Evolutionary conservation across 2,329 filamentous ascomycete genomes (phyloP).

Genomic region (Verticillium tricorpus): DNA sequence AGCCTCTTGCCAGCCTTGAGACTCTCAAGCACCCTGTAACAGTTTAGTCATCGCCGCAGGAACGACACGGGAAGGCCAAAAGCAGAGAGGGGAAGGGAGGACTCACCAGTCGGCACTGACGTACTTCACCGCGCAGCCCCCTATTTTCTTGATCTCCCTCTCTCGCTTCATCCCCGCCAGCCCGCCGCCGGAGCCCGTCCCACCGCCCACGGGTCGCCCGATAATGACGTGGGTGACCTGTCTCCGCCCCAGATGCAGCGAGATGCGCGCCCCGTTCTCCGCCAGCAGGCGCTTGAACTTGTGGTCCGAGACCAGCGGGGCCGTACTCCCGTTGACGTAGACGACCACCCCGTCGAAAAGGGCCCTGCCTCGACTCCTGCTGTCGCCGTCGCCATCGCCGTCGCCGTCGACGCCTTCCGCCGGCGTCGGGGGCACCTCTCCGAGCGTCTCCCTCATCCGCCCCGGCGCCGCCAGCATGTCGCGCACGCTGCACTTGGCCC

Average conservation of each 20-base stretch:
- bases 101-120: slow-evolving; percentile 75
- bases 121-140: slow-evolving; percentile 70
- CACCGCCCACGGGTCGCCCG: slow-evolving; percentile 49
- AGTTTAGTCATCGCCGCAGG: neutral
- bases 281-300: slow-evolving; percentile 74
- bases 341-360: slow-evolving; percentile 71
- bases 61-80: neutral
- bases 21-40: slow-evolving; percentile 71
- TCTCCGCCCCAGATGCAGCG: slow-evolving; percentile 65
- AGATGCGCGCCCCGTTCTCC: slow-evolving; percentile 67
- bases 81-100: neutral
- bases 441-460: slow-evolving; percentile 27
- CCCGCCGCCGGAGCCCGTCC: slow-evolving; percentile 64
- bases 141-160: slow-evolving; percentile 65
- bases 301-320: slow-evolving; percentile 78
- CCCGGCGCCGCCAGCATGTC: slow-evolving; percentile 50
- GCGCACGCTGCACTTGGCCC: slow-evolving; percentile 39
- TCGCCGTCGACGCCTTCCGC: slow-evolving; percentile 40
- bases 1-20: slow-evolving; percentile 70
- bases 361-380: slow-evolving; percentile 20
- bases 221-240: slow-evolving; percentile 84
- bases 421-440: slow-evolving; percentile 25
- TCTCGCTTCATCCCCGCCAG: slow-evolving; percentile 76
- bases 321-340: slow-evolving; percentile 85
- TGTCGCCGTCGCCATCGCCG: slow-evolving; percentile 8